These are phyloP conservation scores for Aspergillus brunneoviolaceus DNA, from an alignment of 2,329 filamentous ascomycete species.

Conservation along the genomic window DNA sequence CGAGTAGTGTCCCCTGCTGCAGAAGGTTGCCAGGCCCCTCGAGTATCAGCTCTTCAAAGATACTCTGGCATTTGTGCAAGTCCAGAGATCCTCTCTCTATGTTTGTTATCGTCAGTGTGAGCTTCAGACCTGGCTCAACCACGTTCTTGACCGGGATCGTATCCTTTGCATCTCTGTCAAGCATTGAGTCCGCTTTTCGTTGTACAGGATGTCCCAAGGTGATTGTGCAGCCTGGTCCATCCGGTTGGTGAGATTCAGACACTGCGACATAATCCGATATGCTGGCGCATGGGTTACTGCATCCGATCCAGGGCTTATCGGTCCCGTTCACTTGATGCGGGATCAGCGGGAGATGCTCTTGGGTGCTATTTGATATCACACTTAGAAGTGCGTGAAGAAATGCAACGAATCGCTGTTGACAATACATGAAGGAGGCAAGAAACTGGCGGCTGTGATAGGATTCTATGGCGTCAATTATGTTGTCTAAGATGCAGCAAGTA, in stretches of 20 bases:
- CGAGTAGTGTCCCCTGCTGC: background rate
- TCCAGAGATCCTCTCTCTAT: background rate
- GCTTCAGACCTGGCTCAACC: background rate
- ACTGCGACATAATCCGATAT: background rate
- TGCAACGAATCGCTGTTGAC: conserved; percentile 1
- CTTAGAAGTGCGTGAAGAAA: conserved; percentile 1
- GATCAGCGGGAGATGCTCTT: background rate
- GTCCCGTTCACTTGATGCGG: background rate
- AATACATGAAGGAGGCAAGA: background rate
- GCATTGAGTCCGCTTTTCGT: too few species aligned
- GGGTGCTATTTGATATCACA: background rate
- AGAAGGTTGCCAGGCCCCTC: background rate
- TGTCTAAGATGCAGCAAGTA: background rate
- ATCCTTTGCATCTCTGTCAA: background rate
- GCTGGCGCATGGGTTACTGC: background rate
- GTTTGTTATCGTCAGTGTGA: background rate
- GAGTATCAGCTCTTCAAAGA: background rate
- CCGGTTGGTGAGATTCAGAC: background rate
- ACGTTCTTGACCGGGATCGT: background rate
- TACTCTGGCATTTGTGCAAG: background rate
- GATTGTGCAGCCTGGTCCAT: background rate
- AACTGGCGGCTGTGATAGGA: background rate
- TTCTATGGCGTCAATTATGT: background rate
- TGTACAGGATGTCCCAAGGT: background rate
- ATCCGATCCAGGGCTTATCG: background rate